Evolutionary conservation across 345 rosid genomes (phyloP), one percentile per base, ranked within the genome.

Genomic region (Moricandia arvensis): DNA sequence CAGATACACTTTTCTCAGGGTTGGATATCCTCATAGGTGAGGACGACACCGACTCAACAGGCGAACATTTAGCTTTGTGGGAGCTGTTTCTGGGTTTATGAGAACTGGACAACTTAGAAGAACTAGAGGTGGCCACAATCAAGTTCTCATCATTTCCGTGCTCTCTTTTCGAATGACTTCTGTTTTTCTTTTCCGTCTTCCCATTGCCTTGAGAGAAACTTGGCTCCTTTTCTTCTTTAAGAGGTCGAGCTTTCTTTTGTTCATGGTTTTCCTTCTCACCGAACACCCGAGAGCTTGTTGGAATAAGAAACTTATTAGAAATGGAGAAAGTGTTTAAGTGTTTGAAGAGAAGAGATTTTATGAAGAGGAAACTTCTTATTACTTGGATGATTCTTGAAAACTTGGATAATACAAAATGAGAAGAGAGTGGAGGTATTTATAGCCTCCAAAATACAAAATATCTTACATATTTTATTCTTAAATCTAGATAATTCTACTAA

Each of bases 41-140:
- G 63, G 97, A 91, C 72, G 95, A 87, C 79, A 90, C 96, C 26
- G 93, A 91, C 76, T 87, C 93, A 45, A 91, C 97, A 8, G 96
- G 96, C 13, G 97, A 91, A 59, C 90, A 90, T 82, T 90, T 91
- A 35, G 84, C 83, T 75, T 88, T 93, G 15, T 76, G 87, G 74
- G 85, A 81, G 80, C 85, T 79, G 65, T 79, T 75, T 80, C 84
- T 87, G 61, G 83, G 82, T 88, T 86, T 86, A 77, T 83, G 93
- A 68, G 97, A 89, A 80, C 89, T 88, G 66, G 94, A 91, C 76
- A 93, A 88, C 86, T 93, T 96, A 64, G 96, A 96, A 21, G 99
- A 95, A 80, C 96, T 92, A 9, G 99, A 90, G 29, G 97, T 86
- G 70, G 99, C 96, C 6, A 88, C 89, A 63, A 80, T 72, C 67